Percentiles rank a stretch among this genome's conserved stretches.
phyloP scores from a whole-genome alignment of 192 early-diverging fungal genomes.

The Allomyces javanicus region DNA sequence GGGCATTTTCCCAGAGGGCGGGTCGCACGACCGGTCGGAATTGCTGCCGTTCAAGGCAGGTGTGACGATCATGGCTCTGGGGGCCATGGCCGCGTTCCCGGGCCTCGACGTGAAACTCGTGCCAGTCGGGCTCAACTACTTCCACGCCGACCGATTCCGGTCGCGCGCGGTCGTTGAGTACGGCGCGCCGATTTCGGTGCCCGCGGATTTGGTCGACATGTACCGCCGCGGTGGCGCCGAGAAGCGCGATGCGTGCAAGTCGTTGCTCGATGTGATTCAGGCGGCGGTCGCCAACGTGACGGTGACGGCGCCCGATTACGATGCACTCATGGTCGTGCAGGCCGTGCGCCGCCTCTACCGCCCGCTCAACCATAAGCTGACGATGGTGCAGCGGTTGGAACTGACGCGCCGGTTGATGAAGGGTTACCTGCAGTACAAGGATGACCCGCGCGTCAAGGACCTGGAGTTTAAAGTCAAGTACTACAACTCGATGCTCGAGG shows the following conservation, averaged over 20 bases:
- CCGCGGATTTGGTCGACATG: constrained; percentile 55
- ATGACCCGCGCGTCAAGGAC: constrained; percentile 65
- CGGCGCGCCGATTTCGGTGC: constrained; percentile 70
- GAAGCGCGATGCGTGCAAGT: too few relatives aligned
- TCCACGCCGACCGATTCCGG: constrained; percentile 84
- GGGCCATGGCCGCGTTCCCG: constrained; percentile 71
- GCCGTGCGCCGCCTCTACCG: constrained; percentile 80
- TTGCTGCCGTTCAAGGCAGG: constrained; percentile 90
- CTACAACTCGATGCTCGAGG: constrained; percentile 74
- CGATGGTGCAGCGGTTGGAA: constrained; percentile 66
- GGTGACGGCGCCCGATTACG: constrained; percentile 79
- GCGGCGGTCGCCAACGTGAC: constrained; percentile 72
- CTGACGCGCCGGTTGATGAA: constrained; percentile 73
- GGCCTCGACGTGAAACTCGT: constrained; percentile 80
- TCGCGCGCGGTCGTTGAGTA: constrained; percentile 93
- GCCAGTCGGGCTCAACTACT: constrained; percentile 84
- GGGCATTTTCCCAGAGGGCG: constrained; percentile 97
- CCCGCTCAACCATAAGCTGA: constrained; percentile 64
- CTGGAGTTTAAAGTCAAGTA: constrained; percentile 51
- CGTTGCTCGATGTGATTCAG: constrained; percentile 53
- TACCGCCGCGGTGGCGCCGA: too few relatives aligned
- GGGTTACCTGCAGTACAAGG: constrained; percentile 63
- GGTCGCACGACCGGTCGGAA: constrained; percentile 88
- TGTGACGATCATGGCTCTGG: constrained; percentile 67
- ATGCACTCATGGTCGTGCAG: constrained; percentile 71